phyloP scores from a whole-genome alignment of 768 basidiomycete genomes.

The Kwoniella sp. region DNA sequence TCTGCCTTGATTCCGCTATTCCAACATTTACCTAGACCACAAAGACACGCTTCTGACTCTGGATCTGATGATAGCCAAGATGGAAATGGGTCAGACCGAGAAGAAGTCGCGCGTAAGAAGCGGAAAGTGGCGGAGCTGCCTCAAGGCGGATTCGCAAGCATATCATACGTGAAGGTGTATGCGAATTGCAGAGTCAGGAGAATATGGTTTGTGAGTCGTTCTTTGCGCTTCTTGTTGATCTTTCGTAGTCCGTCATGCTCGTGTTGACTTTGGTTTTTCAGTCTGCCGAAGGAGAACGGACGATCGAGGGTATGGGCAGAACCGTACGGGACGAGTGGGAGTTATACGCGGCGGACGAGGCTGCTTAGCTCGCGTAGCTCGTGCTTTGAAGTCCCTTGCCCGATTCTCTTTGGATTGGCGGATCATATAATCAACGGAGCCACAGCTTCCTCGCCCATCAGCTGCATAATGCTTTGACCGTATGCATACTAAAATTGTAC shows the following conservation, averaged over 20 bases:
- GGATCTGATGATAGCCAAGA: slow-evolving; percentile 1
- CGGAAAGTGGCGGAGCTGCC: slow-evolving; percentile 32
- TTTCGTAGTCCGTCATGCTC: not conserved
- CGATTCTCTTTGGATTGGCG: no score
- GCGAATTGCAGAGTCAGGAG: slow-evolving; percentile 51
- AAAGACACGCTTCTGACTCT: slow-evolving; percentile 6
- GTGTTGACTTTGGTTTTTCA: slow-evolving; percentile 22
- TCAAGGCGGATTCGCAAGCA: slow-evolving; percentile 26
- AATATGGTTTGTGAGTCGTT: slow-evolving; percentile 51
- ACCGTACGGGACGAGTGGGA: slow-evolving; percentile 43
- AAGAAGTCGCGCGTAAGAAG: slow-evolving; percentile 10
- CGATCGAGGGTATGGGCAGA: slow-evolving; percentile 27
- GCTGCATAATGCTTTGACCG: no score
- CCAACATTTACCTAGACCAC: slow-evolving; percentile 27
- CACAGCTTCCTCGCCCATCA: no score
- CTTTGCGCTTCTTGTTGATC: not conserved
- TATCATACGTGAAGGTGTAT: slow-evolving; percentile 49
- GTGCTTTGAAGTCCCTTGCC: not conserved
- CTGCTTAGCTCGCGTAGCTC: not conserved
- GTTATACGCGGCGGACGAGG: slow-evolving; percentile 31
- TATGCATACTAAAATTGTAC: no score
- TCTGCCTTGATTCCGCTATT: slow-evolving; percentile 39
- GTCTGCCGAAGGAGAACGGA: slow-evolving; percentile 40
- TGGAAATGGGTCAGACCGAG: not conserved
- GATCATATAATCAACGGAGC: no score